Base-by-base conservation (phyloP, 768 basidiomycete genomes). In the Obba rivulosa region DNA sequence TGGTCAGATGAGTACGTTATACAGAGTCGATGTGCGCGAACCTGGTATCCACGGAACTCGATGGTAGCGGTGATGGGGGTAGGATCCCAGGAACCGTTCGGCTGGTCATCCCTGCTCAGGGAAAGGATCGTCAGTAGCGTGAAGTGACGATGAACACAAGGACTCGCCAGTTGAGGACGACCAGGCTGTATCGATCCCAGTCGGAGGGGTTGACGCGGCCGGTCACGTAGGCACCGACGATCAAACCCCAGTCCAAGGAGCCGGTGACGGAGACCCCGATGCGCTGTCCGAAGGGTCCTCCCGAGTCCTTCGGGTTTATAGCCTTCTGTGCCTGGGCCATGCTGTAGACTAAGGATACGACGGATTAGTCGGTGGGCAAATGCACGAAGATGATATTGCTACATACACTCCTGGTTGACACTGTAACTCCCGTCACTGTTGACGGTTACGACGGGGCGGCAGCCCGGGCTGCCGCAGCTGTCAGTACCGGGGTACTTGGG, bases 281-380 rank as follows among this genome's bases (percentile, higher is more conserved):
- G 17, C 87, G 76, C 55, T 84, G 71, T 10, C 79, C 87, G 56
- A 73, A 87, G 0, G 85, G 81, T 1, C 87, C 87, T 1, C 78
- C 79, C 1, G 59, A 56, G 48, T 90, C 87, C 45, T 79, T 78
- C 0, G 87, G 87, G 22, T 83, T 69, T 48, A 85, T 75, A 2
- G 85, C 87, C 61, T 85, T 85, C 31, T 82, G 84, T 2, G 80
- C 81, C 49, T 87, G 85, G 1, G 83, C 84, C 78, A 87, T 81
- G 0, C 78, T 65, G 52, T 84, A 87, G 65, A 83, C 80, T 83
- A 46, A 18, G 21, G 8, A 8, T 23, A 25, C 25, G 11, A 48
- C 28, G 43, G 18, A 37, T 17, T 9, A 18, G 14, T 43, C 22
- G 36, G 24, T 23, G 18, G 1, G 9, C 45, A 43, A 20, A 9